A percentile compares a stretch with the other conserved stretches of the same genome.
Conservation (phyloP, 768 basidiomycete species). For the Dioszegia aurantiaca region DNA sequence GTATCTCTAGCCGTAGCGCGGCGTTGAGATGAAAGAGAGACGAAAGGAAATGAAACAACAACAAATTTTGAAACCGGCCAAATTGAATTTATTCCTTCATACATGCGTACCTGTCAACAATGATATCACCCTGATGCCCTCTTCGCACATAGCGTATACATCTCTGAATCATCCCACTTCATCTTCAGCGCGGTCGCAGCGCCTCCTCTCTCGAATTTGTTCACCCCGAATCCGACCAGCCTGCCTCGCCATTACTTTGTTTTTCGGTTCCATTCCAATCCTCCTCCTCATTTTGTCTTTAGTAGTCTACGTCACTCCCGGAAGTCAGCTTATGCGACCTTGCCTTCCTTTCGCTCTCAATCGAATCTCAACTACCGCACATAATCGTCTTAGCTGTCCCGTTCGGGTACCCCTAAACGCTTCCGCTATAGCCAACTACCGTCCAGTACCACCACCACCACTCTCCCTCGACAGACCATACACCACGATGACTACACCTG, state of each 20-base stretch:
- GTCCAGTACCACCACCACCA: constrained; percentile 1
- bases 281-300: constrained; percentile 8
- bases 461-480: too few species aligned
- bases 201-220: neutral
- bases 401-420: neutral
- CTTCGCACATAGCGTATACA: neutral
- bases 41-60: too few species aligned
- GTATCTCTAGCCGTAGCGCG: too few species aligned
- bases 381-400: constrained; percentile 32
- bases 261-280: constrained; percentile 8
- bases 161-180: neutral
- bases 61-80: neutral
- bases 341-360: constrained; percentile 43
- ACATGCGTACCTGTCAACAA: neutral
- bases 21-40: too few species aligned
- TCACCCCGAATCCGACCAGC: constrained; percentile 7
- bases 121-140: neutral
- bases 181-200: neutral
- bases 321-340: constrained; percentile 36
- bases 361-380: constrained; percentile 30
- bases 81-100: neutral
- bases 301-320: constrained; percentile 5
- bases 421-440: too few species aligned
- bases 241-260: constrained; percentile 5
- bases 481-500: constrained; percentile 3